Conservation (phyloP, 2,329 filamentous ascomycete species). For the Calonectria naviculata region DNA sequence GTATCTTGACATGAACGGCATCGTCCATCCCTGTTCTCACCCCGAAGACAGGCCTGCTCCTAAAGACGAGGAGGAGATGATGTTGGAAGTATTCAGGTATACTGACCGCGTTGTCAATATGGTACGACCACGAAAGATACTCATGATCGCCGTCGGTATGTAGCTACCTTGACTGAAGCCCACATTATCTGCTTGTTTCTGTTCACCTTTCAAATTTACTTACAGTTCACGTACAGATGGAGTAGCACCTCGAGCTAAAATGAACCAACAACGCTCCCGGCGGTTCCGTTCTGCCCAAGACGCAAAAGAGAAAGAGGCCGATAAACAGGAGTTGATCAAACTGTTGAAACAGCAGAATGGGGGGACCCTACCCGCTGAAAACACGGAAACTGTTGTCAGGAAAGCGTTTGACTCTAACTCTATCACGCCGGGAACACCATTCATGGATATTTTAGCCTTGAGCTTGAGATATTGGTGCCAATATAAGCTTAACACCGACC, state of each 20-base stretch:
- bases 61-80: constrained; percentile 98
- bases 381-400: constrained; percentile 73
- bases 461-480: constrained; percentile 96
- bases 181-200: background rate
- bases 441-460: constrained; percentile 94
- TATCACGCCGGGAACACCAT: constrained; percentile 96
- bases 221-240: constrained; percentile 71
- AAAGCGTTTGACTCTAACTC: constrained; percentile 92
- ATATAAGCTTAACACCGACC: constrained; percentile 97
- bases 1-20: constrained; percentile 99
- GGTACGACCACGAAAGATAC: constrained; percentile 93
- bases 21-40: constrained; percentile 98
- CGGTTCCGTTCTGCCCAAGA: constrained; percentile 96
- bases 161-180: constrained; percentile 24
- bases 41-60: constrained; percentile 93
- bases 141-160: constrained; percentile 96
- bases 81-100: constrained; percentile 97
- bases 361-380: constrained; percentile 70
- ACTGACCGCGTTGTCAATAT: constrained; percentile 99
- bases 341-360: constrained; percentile 83
- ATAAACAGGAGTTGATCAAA: constrained; percentile 89
- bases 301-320: constrained; percentile 91
- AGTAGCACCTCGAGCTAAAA: constrained; percentile 96
- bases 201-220: constrained; percentile 31
- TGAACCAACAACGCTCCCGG: constrained; percentile 98